Percentiles rank a stretch among this genome's conserved stretches.
phyloP scores from a whole-genome alignment of 2,329 filamentous ascomycete genomes.

The Claviceps sp. region DNA sequence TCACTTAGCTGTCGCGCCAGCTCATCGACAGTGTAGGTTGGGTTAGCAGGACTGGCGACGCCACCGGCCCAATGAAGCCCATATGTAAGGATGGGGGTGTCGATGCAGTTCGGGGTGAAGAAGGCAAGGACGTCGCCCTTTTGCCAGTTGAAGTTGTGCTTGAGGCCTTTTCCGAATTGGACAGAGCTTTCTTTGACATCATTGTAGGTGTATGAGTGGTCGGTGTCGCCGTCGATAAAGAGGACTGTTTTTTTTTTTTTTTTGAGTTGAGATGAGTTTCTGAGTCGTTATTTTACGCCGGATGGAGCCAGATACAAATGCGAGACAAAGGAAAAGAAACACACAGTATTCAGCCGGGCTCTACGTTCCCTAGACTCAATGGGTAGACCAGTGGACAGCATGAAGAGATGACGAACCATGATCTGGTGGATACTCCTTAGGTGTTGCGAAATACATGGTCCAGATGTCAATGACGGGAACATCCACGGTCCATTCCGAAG shows the following conservation, averaged over 20 bases:
- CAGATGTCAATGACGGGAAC: conserved; percentile 70
- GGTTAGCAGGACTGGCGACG: conserved; percentile 73
- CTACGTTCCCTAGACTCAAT: not conserved
- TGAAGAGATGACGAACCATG: conserved; percentile 42
- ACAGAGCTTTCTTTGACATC: conserved; percentile 51
- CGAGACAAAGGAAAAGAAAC: not conserved
- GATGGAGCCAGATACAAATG: not conserved
- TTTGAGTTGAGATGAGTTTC: not conserved
- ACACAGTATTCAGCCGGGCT: not conserved
- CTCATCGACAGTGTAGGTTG: conserved; percentile 72
- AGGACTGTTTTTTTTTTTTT: no score
- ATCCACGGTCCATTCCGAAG: conserved; percentile 52
- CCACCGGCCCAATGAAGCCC: conserved; percentile 76
- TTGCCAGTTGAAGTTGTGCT: conserved; percentile 60
- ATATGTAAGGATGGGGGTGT: conserved; percentile 64
- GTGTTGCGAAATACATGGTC: conserved; percentile 59
- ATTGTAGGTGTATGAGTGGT: conserved; percentile 54
- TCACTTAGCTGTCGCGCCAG: conserved; percentile 74
- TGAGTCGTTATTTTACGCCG: no score
- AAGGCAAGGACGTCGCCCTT: conserved; percentile 74
- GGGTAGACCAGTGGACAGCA: not conserved
- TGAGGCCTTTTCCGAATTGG: conserved; percentile 70
- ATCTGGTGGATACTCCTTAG: conserved; percentile 56
- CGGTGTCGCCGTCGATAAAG: conserved; percentile 61
- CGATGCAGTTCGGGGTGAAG: conserved; percentile 77